These are phyloP conservation scores for Amphirosellinia nigrospora DNA, from an alignment of 495 filamentous ascomycete species.

Conservation along the genomic window DNA sequence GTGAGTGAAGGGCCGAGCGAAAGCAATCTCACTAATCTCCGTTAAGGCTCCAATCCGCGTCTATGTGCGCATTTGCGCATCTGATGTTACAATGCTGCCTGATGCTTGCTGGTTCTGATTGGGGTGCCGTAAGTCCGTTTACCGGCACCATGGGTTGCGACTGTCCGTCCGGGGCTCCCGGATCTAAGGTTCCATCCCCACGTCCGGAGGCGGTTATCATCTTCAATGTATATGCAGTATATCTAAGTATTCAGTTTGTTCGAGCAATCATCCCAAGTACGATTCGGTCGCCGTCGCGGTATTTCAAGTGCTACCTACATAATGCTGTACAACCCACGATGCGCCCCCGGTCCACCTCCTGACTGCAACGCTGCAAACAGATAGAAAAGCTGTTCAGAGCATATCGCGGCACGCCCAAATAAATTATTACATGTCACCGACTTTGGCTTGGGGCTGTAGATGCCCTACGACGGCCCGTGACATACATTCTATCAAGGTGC, in stretches of 20 bases:
- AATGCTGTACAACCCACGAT: constrained; percentile 16
- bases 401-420: constrained; percentile 16
- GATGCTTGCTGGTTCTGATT: constrained; percentile 3
- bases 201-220: neutral
- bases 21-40: constrained; percentile 5
- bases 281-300: neutral
- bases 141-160: constrained; percentile 22
- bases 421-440: constrained; percentile 8
- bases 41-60: neutral
- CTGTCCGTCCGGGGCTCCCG: neutral
- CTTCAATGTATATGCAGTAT: neutral
- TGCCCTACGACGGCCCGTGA: constrained; percentile 10
- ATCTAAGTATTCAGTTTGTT: too few relatives aligned
- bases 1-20: neutral
- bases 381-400: neutral
- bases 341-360: neutral
- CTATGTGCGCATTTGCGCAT: neutral
- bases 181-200: neutral
- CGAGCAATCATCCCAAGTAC: neutral
- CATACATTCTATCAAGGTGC: neutral
- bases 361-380: neutral
- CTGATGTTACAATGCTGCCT: neutral
- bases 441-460: neutral
- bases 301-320: constrained; percentile 13
- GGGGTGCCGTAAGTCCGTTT: neutral